Percentiles rank a stretch among this genome's conserved stretches.
phyloP scores from a whole-genome alignment of 345 rosid genomes.

The Combretum micranthum region DNA sequence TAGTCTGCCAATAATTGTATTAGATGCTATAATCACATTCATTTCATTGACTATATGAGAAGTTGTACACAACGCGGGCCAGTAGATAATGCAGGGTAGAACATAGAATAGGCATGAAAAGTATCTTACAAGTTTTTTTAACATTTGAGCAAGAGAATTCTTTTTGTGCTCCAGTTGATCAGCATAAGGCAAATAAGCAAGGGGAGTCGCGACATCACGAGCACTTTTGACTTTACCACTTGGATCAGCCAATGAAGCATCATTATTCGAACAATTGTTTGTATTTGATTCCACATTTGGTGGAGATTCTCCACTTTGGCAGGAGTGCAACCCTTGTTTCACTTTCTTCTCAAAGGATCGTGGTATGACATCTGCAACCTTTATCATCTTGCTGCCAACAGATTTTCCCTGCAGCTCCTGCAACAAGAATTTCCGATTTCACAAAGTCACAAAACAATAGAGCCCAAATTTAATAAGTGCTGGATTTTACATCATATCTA shows the following conservation, averaged over 20 bases:
- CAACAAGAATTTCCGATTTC: constrained; percentile 14
- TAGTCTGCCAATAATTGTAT: constrained; percentile 48
- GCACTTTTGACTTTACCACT: constrained; percentile 42
- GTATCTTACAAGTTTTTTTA: constrained; percentile 70
- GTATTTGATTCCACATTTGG: too few relatives aligned
- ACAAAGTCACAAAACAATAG: constrained; percentile 5
- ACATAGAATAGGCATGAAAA: constrained; percentile 3
- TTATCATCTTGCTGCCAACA: constrained; percentile 50
- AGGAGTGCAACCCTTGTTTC: constrained; percentile 27
- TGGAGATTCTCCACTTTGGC: constrained; percentile 13
- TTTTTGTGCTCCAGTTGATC: constrained; percentile 61
- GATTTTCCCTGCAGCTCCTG: constrained; percentile 70
- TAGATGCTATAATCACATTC: background rate
- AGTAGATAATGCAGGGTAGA: background rate
- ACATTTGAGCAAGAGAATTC: constrained; percentile 54
- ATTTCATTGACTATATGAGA: background rate
- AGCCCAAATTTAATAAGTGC: background rate
- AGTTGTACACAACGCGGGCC: too few relatives aligned
- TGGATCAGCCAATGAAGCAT: constrained; percentile 20
- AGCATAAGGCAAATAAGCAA: constrained; percentile 61
- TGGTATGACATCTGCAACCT: constrained; percentile 71
- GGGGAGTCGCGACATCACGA: constrained; percentile 80
- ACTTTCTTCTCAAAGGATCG: constrained; percentile 53
- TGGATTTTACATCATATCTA: constrained; percentile 1
- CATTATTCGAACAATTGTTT: constrained; percentile 17